phyloP scores from a whole-genome alignment of 192 early-diverging fungal species.

The Geranomyces variabilis region DNA sequence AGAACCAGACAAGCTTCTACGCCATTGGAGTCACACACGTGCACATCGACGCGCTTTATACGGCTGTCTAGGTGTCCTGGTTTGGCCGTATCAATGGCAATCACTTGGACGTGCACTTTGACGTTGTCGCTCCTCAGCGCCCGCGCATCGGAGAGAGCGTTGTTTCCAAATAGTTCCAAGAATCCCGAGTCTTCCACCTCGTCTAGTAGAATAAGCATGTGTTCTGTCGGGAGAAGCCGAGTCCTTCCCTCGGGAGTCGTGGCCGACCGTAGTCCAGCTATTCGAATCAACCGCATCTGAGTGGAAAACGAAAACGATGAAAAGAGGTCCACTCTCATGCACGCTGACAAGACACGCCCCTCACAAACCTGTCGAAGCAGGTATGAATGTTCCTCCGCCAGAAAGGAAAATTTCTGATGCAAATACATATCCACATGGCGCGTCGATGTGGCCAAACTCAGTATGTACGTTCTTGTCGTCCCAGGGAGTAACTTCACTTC shows the following conservation, averaged over 20 bases:
- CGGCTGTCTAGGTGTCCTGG: not conserved
- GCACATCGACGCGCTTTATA: constrained; percentile 16
- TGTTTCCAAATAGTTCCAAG: too few relatives aligned
- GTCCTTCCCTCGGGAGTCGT: constrained; percentile 11
- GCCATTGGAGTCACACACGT: constrained; percentile 13
- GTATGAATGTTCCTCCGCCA: constrained; percentile 3
- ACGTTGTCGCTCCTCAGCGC: too few relatives aligned
- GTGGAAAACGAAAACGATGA: not conserved
- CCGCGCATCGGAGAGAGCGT: not conserved
- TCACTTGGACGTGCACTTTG: too few relatives aligned
- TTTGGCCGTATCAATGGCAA: not conserved
- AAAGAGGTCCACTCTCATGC: not conserved
- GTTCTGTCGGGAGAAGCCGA: constrained; percentile 21
- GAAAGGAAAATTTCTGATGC: constrained; percentile 27
- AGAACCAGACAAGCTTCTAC: constrained; percentile 4
- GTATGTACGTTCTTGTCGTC: constrained; percentile 20
- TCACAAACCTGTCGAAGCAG: not conserved
- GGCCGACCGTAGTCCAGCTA: constrained; percentile 23
- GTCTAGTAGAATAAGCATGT: constrained; percentile 13
- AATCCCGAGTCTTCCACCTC: not conserved
- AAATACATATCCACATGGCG: constrained; percentile 24
- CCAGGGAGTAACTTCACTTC: constrained; percentile 8
- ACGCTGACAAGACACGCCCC: not conserved
- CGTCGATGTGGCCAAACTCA: not conserved
- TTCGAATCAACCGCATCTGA: constrained; percentile 15